Conservation (phyloP, 2,329 filamentous ascomycete genomes). For the Penicillium expansum region DNA sequence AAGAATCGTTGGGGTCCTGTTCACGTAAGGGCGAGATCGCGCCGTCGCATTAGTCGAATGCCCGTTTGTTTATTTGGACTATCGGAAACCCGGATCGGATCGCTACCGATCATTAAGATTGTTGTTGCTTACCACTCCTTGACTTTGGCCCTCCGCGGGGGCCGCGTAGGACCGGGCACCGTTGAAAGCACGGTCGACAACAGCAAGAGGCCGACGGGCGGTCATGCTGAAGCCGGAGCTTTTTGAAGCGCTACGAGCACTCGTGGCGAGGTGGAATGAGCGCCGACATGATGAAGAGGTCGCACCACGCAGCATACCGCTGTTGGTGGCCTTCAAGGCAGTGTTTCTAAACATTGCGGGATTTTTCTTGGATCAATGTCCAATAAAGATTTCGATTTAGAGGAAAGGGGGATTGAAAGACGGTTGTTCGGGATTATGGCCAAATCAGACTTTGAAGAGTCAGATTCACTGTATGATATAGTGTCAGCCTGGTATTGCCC, state of each 20-base stretch:
- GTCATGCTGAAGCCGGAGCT: constrained; percentile 38
- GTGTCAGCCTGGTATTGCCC: constrained; percentile 17
- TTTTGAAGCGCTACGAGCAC: constrained; percentile 30
- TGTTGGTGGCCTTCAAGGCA: constrained; percentile 41
- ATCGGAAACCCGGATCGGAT: constrained; percentile 10
- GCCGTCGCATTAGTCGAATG: constrained; percentile 27
- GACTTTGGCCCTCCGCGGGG: constrained; percentile 56
- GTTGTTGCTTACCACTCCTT: constrained; percentile 57
- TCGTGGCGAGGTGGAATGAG: constrained; percentile 35
- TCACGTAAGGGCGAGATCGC: constrained; percentile 17
- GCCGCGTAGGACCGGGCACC: constrained; percentile 57
- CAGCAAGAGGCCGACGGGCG: constrained; percentile 43
- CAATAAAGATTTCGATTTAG: constrained; percentile 7
- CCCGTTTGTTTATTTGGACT: not conserved
- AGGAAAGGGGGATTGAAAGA: constrained; percentile 2
- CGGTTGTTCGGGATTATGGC: not conserved
- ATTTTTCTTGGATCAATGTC: constrained; percentile 26
- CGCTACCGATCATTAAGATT: constrained; percentile 8
- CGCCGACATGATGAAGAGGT: constrained; percentile 33
- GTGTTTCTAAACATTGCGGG: constrained; percentile 41
- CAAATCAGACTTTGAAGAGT: constrained; percentile 6
- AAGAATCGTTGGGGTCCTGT: constrained; percentile 86
- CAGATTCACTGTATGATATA: not conserved
- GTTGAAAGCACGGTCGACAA: constrained; percentile 38
- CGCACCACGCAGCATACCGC: constrained; percentile 38